Evolutionary conservation across 1,284 basidiomycete genomes (phyloP), one percentile per base, ranked within the genome.

Genomic region (Ustilago nuda): DNA sequence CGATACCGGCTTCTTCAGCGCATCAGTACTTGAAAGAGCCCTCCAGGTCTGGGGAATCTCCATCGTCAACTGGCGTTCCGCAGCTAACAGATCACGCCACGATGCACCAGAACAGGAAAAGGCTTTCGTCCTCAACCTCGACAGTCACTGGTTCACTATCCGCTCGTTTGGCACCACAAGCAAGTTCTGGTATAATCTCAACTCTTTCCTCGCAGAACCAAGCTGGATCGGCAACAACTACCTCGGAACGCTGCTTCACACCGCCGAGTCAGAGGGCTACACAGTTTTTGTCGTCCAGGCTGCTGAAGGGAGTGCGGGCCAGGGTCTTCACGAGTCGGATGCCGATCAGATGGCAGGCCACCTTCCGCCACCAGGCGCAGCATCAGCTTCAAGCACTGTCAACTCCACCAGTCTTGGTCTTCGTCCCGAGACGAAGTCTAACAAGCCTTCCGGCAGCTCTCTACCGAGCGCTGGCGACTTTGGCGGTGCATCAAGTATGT

Each of bases 111-210:
- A 85, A 60, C 60, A 67, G 17, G 80, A 85, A 63, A 73, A 75
- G 39, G 82, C 84, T 8, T 85, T 85, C 50, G 64, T 85, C 3
- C 78, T 85, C 56, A 84, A 85, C 58, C 67, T 85, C 36, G 71
- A 83, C 46, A 78, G 66, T 43, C 84, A 85, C 57, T 85, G 84
- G 84, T 76, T 85, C 67, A 76, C 81, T 27, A 66, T 84, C 36
- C 76, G 84, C 30, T 72, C 82, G 2, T 85, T 85, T 36, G 81
- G 82, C 30, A 59, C 65, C 0, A 55, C 46, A 3, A 60, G 65
- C 63, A 67, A 74, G 54, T 79, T 76, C 30, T 83, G 80, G 81
- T 85, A 79, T 76, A 85, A 85, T 48, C 78, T 85, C 61, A 85
- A 85, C 69, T 82, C 79, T 8, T 84, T 83, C 51, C 62, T 83